Percentiles rank a stretch among this genome's conserved stretches.
Evolutionary conservation across 2,329 filamentous ascomycete genomes (phyloP).

Genomic region (Neofusicoccum kwambonambiense): DNA sequence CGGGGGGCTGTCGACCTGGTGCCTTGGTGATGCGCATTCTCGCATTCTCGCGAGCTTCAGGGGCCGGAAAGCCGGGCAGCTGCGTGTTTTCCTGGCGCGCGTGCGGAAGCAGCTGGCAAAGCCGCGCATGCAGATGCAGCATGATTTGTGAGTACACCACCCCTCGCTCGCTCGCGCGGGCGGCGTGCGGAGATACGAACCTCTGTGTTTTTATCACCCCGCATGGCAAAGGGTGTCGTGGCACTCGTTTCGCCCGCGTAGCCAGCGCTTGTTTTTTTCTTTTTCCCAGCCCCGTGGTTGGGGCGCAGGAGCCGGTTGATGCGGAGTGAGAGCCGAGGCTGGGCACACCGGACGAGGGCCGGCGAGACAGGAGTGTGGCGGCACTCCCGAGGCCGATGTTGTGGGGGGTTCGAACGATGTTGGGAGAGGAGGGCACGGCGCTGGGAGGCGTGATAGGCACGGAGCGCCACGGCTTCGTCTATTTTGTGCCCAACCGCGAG

Average conservation of each 20-base stretch:
- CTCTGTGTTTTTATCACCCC: background rate
- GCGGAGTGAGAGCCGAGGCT: background rate
- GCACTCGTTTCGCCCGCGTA: background rate
- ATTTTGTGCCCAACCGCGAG: background rate
- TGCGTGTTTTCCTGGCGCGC: background rate
- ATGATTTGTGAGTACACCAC: background rate
- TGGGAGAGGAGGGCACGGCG: background rate
- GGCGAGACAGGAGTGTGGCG: background rate
- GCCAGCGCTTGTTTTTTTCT: background rate
- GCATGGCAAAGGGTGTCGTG: background rate
- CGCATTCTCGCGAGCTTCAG: background rate
- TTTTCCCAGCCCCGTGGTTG: background rate
- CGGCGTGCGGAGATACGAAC: background rate
- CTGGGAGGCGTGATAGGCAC: background rate
- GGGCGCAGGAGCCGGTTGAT: background rate
- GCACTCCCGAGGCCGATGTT: background rate
- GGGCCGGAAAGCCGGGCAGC: background rate
- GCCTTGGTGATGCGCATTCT: background rate
- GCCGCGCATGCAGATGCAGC: background rate
- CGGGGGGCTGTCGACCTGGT: background rate
- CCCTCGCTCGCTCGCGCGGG: too few relatives aligned
- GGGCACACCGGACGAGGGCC: background rate
- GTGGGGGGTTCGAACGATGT: background rate
- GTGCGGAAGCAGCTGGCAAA: background rate
- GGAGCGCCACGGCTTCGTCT: background rate